Conservation (phyloP, 2,329 filamentous ascomycete genomes). For the Phyllosticta citriasiana region DNA sequence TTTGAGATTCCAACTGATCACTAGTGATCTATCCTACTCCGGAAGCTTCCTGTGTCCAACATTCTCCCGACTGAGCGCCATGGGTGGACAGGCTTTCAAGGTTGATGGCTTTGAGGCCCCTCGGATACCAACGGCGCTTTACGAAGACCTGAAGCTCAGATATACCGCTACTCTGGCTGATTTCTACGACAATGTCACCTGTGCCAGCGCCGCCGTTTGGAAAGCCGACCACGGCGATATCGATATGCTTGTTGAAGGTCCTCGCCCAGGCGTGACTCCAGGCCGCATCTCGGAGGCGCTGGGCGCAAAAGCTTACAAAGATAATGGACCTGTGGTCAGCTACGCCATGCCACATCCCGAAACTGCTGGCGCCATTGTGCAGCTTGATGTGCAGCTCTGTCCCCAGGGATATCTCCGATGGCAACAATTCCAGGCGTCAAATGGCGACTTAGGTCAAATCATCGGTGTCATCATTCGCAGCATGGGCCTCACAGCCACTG, state of each 20-base stretch:
- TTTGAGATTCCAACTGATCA: too few relatives aligned
- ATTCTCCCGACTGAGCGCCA: not conserved
- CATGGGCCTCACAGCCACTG: slow-evolving; percentile 56
- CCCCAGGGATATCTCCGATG: slow-evolving; percentile 39
- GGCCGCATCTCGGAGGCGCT: slow-evolving; percentile 33
- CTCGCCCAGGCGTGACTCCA: slow-evolving; percentile 14
- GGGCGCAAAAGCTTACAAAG: slow-evolving; percentile 28
- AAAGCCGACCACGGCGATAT: slow-evolving; percentile 64
- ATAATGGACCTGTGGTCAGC: slow-evolving; percentile 21
- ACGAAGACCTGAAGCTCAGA: slow-evolving; percentile 40
- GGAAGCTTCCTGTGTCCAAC: not conserved
- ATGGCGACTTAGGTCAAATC: slow-evolving; percentile 62
- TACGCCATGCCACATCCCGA: slow-evolving; percentile 42
- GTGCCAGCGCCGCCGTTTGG: slow-evolving; percentile 57
- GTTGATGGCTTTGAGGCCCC: not conserved
- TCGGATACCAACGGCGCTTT: slow-evolving; percentile 34
- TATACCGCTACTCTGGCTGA: slow-evolving; percentile 39
- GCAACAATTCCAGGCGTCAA: slow-evolving; percentile 57
- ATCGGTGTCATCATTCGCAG: slow-evolving; percentile 54
- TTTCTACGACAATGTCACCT: slow-evolving; percentile 46
- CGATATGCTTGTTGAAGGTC: slow-evolving; percentile 51
- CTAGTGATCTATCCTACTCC: not conserved
- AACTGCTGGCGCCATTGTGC: slow-evolving; percentile 39
- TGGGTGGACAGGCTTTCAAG: slow-evolving; percentile 4
- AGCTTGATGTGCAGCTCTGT: slow-evolving; percentile 58